These are phyloP conservation scores for Lepidium aucheri DNA, from an alignment of 345 rosid species.

Conservation along the genomic window DNA sequence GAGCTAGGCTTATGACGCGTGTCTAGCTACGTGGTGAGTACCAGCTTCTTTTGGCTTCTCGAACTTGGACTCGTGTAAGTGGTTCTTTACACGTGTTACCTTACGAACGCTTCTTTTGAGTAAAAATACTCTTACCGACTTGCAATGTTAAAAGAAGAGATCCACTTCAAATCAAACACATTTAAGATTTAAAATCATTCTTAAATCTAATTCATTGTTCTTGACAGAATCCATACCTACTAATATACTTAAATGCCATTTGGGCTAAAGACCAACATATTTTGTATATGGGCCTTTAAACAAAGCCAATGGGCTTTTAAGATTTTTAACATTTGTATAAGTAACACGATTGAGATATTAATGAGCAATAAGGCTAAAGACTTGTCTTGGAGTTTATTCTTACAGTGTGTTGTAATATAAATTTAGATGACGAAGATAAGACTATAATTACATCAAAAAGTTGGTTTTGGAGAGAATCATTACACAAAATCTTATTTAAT, in stretches of 20 bases:
- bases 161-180: neutral
- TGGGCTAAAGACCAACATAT: no score
- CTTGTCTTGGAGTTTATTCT: neutral
- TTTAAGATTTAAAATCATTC: neutral
- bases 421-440: neutral
- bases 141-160: neutral
- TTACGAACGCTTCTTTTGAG: neutral
- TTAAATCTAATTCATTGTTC: neutral
- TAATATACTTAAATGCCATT: no score
- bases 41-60: slow-evolving; percentile 5
- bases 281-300: neutral
- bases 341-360: neutral
- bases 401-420: neutral
- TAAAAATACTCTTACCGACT: slow-evolving; percentile 16
- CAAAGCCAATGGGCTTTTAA: neutral
- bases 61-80: slow-evolving; percentile 21
- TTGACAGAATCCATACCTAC: neutral
- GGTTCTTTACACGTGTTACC: slow-evolving; percentile 16
- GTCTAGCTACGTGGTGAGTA: slow-evolving; percentile 17
- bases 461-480: neutral
- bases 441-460: neutral
- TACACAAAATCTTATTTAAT: neutral
- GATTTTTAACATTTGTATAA: neutral
- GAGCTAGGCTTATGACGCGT: neutral
- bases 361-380: neutral